phyloP scores from a whole-genome alignment of 345 rosid genomes.

The Citrus maxima region DNA sequence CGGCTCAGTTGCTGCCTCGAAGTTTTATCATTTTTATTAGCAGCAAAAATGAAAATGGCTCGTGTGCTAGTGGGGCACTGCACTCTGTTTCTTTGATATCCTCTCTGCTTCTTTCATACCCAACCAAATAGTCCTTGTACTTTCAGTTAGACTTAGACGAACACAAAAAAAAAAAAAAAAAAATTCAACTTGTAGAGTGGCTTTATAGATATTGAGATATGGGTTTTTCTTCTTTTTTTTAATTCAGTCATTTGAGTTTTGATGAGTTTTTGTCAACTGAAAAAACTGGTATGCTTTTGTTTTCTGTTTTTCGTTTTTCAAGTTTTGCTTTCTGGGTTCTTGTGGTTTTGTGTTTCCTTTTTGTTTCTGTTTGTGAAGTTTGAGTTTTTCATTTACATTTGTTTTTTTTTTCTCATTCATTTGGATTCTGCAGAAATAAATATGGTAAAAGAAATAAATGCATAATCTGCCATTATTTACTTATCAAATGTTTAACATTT shows the following conservation, averaged over 20 bases:
- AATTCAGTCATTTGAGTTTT: not conserved
- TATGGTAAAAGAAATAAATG: not conserved
- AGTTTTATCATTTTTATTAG: no score
- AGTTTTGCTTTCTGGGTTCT: no score
- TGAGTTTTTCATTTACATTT: not conserved
- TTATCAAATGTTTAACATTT: not conserved
- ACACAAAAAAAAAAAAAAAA: not conserved
- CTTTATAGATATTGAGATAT: not conserved
- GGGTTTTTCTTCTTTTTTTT: constrained; percentile 5
- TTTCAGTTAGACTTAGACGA: not conserved
- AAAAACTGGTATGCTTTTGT: constrained; percentile 13
- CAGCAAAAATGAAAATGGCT: not conserved
- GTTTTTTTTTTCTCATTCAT: no score
- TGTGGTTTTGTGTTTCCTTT: not conserved
- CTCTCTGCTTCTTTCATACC: not conserved
- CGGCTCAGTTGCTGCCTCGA: not conserved
- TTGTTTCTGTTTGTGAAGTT: not conserved
- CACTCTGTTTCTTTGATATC: not conserved
- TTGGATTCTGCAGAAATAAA: not conserved
- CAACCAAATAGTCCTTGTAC: not conserved
- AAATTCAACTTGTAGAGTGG: not conserved
- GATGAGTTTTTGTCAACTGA: not conserved
- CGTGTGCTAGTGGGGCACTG: not conserved
- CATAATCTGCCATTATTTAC: not conserved
- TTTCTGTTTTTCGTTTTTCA: not conserved